Percentiles rank a stretch among this genome's conserved stretches.
Evolutionary conservation across 164 flowering plant genomes (phyloP).

Genomic region (Magnolia officinalis): DNA sequence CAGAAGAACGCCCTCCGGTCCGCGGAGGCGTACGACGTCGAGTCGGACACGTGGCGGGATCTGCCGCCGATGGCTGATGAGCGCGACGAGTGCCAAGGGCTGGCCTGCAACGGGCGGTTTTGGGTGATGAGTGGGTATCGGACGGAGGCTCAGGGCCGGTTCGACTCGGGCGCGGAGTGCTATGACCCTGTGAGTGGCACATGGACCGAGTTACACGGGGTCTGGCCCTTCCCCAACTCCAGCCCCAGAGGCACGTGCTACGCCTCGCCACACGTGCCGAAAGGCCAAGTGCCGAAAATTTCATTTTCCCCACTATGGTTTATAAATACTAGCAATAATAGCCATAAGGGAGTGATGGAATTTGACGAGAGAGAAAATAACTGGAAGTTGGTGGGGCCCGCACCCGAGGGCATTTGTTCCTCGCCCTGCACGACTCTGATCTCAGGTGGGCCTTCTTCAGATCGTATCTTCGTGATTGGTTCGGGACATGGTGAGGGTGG

Average conservation of each 20-base stretch:
- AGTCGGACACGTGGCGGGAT: slow-evolving; percentile 18
- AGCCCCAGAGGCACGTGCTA: slow-evolving; percentile 12
- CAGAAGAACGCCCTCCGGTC: slow-evolving; percentile 28
- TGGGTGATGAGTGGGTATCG: slow-evolving; percentile 37
- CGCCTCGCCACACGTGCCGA: background rate
- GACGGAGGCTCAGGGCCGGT: slow-evolving; percentile 32
- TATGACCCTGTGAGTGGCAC: slow-evolving; percentile 16
- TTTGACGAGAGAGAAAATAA: slow-evolving; percentile 6
- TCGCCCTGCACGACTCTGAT: slow-evolving; percentile 5
- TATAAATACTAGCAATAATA: background rate
- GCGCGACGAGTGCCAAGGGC: slow-evolving; percentile 30
- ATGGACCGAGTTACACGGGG: slow-evolving; percentile 18
- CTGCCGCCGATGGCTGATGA: slow-evolving; percentile 21
- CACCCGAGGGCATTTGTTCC: slow-evolving; percentile 7
- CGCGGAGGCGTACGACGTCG: slow-evolving; percentile 22
- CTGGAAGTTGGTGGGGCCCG: slow-evolving; percentile 6
- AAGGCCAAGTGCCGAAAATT: background rate
- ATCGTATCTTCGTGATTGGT: slow-evolving; percentile 13
- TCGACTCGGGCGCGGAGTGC: slow-evolving; percentile 25
- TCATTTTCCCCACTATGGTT: background rate
- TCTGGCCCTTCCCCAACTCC: slow-evolving; percentile 11
- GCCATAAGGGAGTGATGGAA: slow-evolving; percentile 10
- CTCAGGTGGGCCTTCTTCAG: slow-evolving; percentile 1
- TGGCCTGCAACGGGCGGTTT: slow-evolving; percentile 19
- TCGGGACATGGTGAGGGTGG: background rate